Evolutionary conservation across 768 basidiomycete genomes (phyloP).

Genomic region (Tremella fuciformis): DNA sequence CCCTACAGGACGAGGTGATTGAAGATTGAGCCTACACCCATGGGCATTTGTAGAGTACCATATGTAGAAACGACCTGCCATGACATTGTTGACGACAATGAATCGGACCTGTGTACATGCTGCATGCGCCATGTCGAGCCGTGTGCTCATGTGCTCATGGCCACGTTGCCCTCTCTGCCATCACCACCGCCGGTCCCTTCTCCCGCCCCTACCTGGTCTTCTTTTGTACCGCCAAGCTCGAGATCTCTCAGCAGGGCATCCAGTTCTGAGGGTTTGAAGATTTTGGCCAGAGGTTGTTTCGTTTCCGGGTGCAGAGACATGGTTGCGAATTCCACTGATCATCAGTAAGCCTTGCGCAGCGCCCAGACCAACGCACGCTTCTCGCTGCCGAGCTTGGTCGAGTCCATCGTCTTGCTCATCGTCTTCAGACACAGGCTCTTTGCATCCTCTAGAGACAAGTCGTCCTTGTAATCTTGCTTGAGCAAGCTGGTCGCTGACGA

Average conservation of each 20-base stretch:
- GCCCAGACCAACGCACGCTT: slow-evolving; percentile 64
- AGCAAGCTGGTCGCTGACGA: slow-evolving; percentile 61
- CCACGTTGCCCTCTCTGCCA: slow-evolving; percentile 46
- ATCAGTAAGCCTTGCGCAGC: background rate
- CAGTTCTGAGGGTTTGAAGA: slow-evolving; percentile 83
- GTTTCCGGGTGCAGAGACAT: slow-evolving; percentile 76
- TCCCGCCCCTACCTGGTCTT: slow-evolving; percentile 52
- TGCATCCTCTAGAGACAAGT: slow-evolving; percentile 83
- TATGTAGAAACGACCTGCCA: background rate
- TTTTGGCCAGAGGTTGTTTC: slow-evolving; percentile 81
- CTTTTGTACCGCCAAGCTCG: slow-evolving; percentile 81
- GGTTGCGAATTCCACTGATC: slow-evolving; percentile 89
- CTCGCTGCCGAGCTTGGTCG: slow-evolving; percentile 91
- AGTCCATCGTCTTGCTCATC: slow-evolving; percentile 99
- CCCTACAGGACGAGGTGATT: background rate
- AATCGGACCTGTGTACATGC: slow-evolving; percentile 1
- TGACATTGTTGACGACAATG: background rate
- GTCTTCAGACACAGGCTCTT: slow-evolving; percentile 86
- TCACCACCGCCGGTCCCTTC: slow-evolving; percentile 50
- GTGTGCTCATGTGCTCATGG: slow-evolving; percentile 41
- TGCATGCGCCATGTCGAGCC: background rate
- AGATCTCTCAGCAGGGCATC: slow-evolving; percentile 75
- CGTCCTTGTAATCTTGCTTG: slow-evolving; percentile 98
- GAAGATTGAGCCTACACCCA: background rate
- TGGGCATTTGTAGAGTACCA: too few relatives aligned